Evolutionary conservation across 495 filamentous ascomycete genomes (phyloP), one percentile per base, ranked within the genome.

Genomic region (Achaetomiella virescens): DNA sequence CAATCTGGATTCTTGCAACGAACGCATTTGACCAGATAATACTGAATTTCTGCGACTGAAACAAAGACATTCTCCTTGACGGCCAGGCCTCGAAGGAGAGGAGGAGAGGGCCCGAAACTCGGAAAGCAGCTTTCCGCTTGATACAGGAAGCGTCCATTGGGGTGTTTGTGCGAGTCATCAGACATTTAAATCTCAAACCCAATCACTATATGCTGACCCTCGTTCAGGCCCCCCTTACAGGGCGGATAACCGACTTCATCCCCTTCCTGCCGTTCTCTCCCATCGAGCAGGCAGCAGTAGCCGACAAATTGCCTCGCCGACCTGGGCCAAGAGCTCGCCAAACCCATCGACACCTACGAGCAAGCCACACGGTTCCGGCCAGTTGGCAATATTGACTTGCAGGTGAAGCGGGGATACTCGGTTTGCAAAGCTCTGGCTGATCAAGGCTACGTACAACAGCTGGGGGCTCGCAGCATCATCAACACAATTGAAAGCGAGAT

Each of bases 1-100:
- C 74, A 0, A 76, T 84, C 10, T 83, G 80, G 81, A 72, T 83
- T 14, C 49, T 84, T 1, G 76, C 79, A 0, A 81, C 79, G 2
- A 82, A 80, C 58, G 69, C 71, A 2, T 62, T 76, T 9, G 74
- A 78, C 48, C 41, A 61, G 3, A 66, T 46, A 1, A 79, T 81
- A 24, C 63, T 62, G 3, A 51, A 61, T 1, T 76, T 77, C 36
- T 72, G 69, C 46, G 50, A 63, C 2, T 36, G 36, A 5, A 53
- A 75, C 15, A 45, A 47, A 21, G 55, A 57, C 3, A 31, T 65
- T 3, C 58, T 76, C 11, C 46, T 54, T 0, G 60, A 65, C 25
- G 53, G 60, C 4, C 10, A 15, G 31, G 3, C 17, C 33, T 14
- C 47, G 52, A 66, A 17, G 14, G 48, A 33, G 40, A 47, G 7